Evolutionary conservation across 805 yeast genomes (phyloP).

Genomic region (Kuraishia molischiana): DNA sequence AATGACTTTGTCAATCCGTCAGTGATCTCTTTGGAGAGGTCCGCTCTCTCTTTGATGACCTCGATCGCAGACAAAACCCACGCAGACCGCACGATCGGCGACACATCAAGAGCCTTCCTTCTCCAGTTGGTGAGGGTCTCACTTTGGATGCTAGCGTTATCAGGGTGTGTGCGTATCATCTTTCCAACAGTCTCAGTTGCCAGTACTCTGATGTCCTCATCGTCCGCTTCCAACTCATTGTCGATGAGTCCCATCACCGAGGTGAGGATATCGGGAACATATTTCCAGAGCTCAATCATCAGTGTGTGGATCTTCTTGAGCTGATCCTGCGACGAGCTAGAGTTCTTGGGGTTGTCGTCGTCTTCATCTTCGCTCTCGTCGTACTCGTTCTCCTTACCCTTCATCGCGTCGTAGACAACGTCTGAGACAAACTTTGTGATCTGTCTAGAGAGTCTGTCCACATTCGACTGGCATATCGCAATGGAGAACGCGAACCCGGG

Average conservation of each 20-base stretch:
- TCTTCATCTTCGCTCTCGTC: slow-evolving; percentile 15
- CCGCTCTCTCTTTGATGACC: slow-evolving; percentile 34
- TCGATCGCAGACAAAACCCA: slow-evolving; percentile 58
- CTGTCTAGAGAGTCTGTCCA: slow-evolving; percentile 66
- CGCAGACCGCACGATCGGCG: slow-evolving; percentile 49
- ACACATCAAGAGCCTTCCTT: slow-evolving; percentile 62
- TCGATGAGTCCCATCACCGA: slow-evolving; percentile 73
- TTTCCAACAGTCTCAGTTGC: slow-evolving; percentile 71
- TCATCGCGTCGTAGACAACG: slow-evolving; percentile 39
- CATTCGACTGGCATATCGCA: slow-evolving; percentile 56
- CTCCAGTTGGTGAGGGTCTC: slow-evolving; percentile 65
- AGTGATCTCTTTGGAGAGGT: slow-evolving; percentile 38
- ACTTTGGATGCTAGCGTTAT: slow-evolving; percentile 47
- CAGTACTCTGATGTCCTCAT: slow-evolving; percentile 46
- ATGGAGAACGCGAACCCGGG: slow-evolving; percentile 61
- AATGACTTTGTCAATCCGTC: slow-evolving; percentile 59
- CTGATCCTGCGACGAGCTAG: slow-evolving; percentile 19
- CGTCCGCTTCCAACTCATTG: slow-evolving; percentile 70
- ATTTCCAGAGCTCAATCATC: slow-evolving; percentile 62
- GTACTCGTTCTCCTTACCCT: slow-evolving; percentile 10
- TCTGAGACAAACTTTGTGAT: slow-evolving; percentile 77
- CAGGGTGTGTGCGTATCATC: slow-evolving; percentile 38
- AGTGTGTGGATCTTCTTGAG: slow-evolving; percentile 54
- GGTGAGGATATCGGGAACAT: slow-evolving; percentile 62
- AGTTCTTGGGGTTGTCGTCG: slow-evolving; percentile 13